Evolutionary conservation across 208 protist genomes (phyloP).

Genomic region (Acanthamoeba culbertsoni): DNA sequence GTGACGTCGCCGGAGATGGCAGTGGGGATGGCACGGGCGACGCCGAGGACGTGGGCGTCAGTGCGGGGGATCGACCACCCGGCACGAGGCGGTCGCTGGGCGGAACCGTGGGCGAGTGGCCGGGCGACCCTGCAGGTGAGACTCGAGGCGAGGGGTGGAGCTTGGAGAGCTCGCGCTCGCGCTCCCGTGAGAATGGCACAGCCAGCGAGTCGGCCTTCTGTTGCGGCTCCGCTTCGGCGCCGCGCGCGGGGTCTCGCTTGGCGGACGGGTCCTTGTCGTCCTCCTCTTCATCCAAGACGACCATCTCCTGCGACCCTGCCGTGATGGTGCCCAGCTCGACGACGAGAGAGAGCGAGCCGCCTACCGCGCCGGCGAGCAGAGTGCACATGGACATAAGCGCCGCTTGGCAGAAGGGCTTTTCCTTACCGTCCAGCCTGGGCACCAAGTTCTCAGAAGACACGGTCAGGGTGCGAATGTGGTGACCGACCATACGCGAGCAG

Average conservation of each 20-base stretch:
- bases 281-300: background rate
- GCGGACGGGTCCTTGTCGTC: background rate
- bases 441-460: background rate
- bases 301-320: background rate
- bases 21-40: background rate
- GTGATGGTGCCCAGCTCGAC: conserved; percentile 42
- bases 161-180: conserved; percentile 13
- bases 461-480: conserved; percentile 24
- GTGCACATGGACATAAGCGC: conserved; percentile 50
- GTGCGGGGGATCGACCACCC: background rate
- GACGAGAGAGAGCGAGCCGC: conserved; percentile 40
- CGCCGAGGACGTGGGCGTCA: background rate
- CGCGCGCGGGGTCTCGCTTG: background rate
- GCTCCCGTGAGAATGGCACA: too few species aligned
- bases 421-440: background rate
- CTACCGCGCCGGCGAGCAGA: conserved; percentile 24
- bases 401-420: conserved; percentile 33
- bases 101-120: background rate
- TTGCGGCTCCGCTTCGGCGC: background rate
- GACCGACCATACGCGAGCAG: conserved; percentile 39
- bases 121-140: background rate
- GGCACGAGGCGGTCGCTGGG: background rate
- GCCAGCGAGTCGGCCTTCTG: too few species aligned
- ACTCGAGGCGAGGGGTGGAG: background rate
- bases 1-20: background rate